A percentile compares a stretch with the other conserved stretches of the same genome.
These are phyloP conservation scores for Apiotrichum laibachii DNA, from an alignment of 1,284 basidiomycete species.

Conservation along the genomic window DNA sequence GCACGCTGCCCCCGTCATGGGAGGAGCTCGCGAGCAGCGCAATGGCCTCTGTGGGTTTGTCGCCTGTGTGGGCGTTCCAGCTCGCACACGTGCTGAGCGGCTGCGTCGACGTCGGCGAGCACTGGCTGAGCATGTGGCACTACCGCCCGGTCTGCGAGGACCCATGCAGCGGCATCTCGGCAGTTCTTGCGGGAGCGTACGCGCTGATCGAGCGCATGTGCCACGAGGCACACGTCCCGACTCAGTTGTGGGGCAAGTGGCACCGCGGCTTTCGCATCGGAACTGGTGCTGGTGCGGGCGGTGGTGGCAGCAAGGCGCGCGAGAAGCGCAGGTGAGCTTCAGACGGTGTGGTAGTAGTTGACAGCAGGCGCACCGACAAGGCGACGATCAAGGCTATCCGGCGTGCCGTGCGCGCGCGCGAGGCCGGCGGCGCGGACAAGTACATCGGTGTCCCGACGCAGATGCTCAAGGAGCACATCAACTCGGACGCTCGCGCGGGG, in stretches of 20 bases:
- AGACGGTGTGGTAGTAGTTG: no score
- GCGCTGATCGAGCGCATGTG: not conserved
- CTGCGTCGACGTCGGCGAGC: not conserved
- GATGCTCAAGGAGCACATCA: no score
- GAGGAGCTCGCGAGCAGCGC: not conserved
- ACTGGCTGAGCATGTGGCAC: conserved; percentile 2
- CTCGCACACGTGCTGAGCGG: conserved; percentile 1
- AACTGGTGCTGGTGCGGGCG: no score
- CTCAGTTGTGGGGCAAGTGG: not conserved
- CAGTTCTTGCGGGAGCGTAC: not conserved
- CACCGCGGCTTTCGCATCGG: not conserved
- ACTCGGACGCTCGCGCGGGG: no score
- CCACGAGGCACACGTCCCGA: not conserved
- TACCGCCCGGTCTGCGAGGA: conserved; percentile 1
- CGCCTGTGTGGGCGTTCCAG: conserved; percentile 6
- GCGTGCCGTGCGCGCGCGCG: no score
- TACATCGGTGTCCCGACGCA: no score
- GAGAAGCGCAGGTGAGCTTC: no score
- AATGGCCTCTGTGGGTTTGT: not conserved
- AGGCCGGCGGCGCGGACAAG: no score
- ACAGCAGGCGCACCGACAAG: no score
- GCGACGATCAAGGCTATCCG: no score
- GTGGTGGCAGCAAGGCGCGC: no score
- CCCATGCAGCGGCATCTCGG: not conserved
- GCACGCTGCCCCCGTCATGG: not conserved